These are phyloP conservation scores for Turritis glabra DNA, from an alignment of 345 rosid genomes.

Conservation along the genomic window DNA sequence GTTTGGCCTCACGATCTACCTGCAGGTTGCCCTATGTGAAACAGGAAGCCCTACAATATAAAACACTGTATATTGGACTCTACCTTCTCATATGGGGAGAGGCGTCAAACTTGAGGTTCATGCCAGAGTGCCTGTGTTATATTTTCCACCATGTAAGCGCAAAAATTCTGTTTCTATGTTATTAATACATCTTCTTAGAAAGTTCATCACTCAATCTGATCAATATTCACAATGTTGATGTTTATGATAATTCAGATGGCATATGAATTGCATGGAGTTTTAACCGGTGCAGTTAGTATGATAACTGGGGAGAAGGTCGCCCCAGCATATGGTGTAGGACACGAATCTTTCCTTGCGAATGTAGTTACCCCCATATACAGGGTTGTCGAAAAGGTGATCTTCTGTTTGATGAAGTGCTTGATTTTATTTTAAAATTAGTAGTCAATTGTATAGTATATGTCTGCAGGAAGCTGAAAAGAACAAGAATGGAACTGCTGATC, in stretches of 20 bases:
- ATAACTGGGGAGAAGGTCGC: conserved; percentile 58
- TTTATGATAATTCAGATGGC: conserved; percentile 67
- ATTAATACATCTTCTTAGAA: conserved; percentile 8
- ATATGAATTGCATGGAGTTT: conserved; percentile 74
- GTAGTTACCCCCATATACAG: conserved; percentile 80
- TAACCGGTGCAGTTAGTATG: conserved; percentile 55
- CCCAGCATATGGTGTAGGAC: conserved; percentile 68
- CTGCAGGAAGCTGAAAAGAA: conserved; percentile 81
- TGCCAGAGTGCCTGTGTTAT: conserved; percentile 94
- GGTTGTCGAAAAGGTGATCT: conserved; percentile 61
- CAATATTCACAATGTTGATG: conserved; percentile 11
- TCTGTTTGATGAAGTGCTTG: conserved; percentile 22
- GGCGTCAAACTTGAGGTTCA: conserved; percentile 90
- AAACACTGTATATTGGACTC: conserved; percentile 82
- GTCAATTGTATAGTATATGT: conserved; percentile 35
- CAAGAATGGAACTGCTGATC: conserved; percentile 81
- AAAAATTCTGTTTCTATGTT: conserved; percentile 10
- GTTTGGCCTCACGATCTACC: conserved; percentile 31
- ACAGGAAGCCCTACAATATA: conserved; percentile 80
- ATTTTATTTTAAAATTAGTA: neutral
- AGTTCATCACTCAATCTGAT: conserved; percentile 2
- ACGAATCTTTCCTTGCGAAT: conserved; percentile 70
- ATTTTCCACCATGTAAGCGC: conserved; percentile 93
- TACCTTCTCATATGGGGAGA: conserved; percentile 99
- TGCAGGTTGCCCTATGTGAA: conserved; percentile 78